These are phyloP conservation scores for Cryphonectria parasitica DNA, from an alignment of 2,329 filamentous ascomycete genomes.

Conservation along the genomic window DNA sequence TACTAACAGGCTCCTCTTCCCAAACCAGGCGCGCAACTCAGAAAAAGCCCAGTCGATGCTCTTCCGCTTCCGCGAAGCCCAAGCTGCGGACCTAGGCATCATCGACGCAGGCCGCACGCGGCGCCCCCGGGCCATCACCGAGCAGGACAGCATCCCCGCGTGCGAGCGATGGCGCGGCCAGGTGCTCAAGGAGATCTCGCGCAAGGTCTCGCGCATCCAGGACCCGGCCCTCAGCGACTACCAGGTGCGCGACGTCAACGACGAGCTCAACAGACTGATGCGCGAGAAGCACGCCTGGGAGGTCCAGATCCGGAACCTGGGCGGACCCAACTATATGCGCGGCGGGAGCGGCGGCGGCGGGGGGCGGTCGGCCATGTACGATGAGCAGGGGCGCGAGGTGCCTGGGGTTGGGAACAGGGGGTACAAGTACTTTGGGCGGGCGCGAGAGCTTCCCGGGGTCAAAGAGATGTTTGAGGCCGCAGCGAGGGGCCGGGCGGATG, in stretches of 20 bases:
- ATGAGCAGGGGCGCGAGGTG: conserved; percentile 74
- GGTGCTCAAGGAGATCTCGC: conserved; percentile 93
- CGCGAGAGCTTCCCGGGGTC: conserved; percentile 87
- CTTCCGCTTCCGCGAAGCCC: conserved; percentile 97
- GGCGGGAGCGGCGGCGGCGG: conserved; percentile 47
- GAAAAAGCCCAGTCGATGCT: conserved; percentile 99
- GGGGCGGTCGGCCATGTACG: conserved; percentile 60
- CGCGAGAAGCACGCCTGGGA: conserved; percentile 99
- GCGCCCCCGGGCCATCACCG: conserved; percentile 88
- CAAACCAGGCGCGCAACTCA: conserved; percentile 81
- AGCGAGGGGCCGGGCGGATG: conserved; percentile 55
- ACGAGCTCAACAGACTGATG: conserved; percentile 99
- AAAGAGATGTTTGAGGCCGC: conserved; percentile 94
- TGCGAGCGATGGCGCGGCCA: conserved; percentile 99
- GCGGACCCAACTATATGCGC: conserved; percentile 97
- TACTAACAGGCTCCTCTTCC: neutral
- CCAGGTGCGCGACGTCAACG: conserved; percentile 96
- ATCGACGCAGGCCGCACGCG: conserved; percentile 89
- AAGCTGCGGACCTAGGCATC: conserved; percentile 94
- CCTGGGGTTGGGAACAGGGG: conserved; percentile 80
- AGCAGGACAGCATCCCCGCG: conserved; percentile 78
- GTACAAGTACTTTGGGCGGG: conserved; percentile 92
- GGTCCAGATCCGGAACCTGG: conserved; percentile 89
- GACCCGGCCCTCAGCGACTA: conserved; percentile 90
- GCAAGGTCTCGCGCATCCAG: conserved; percentile 96